Conservation (phyloP, 257 asterid species). For the Anisodus acutangulus region DNA sequence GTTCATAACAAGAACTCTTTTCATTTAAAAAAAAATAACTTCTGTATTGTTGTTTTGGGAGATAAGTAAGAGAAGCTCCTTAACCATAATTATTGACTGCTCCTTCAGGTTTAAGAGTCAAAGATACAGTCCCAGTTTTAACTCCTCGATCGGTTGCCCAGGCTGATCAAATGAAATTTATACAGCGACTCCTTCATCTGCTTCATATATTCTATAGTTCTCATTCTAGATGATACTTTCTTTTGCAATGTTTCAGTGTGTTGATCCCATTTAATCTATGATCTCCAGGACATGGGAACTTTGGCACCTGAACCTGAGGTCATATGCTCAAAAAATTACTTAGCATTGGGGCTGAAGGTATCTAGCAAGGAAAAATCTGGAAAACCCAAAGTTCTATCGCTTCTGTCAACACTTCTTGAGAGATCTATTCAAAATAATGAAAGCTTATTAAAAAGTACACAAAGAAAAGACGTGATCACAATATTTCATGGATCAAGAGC, state of each 20-base stretch:
- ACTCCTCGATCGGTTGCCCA: background rate
- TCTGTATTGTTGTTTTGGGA: background rate
- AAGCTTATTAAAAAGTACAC: conserved; percentile 50
- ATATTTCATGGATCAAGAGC: conserved; percentile 82
- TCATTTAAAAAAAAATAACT: background rate
- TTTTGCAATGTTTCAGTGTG: background rate
- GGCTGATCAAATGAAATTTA: background rate
- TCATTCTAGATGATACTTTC: background rate
- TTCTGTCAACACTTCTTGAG: conserved; percentile 69
- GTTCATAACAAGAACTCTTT: background rate
- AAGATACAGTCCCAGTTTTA: background rate
- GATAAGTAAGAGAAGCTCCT: background rate
- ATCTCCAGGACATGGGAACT: conserved; percentile 56
- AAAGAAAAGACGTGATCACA: conserved; percentile 59
- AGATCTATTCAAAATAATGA: conserved; percentile 66
- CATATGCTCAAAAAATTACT: conserved; percentile 47
- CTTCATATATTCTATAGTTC: background rate
- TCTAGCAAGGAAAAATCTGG: conserved; percentile 50
- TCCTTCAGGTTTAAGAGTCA: conserved; percentile 12
- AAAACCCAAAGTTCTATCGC: conserved; percentile 70
- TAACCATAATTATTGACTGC: conserved; percentile 6
- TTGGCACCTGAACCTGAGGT: conserved; percentile 51
- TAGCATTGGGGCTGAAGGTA: conserved; percentile 60
- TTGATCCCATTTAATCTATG: background rate
- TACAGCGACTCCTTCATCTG: background rate